Percentiles rank a stretch among this genome's conserved stretches.
phyloP scores from a whole-genome alignment of 2,329 filamentous ascomycete genomes.

The Talaromyces albobiverticillius region DNA sequence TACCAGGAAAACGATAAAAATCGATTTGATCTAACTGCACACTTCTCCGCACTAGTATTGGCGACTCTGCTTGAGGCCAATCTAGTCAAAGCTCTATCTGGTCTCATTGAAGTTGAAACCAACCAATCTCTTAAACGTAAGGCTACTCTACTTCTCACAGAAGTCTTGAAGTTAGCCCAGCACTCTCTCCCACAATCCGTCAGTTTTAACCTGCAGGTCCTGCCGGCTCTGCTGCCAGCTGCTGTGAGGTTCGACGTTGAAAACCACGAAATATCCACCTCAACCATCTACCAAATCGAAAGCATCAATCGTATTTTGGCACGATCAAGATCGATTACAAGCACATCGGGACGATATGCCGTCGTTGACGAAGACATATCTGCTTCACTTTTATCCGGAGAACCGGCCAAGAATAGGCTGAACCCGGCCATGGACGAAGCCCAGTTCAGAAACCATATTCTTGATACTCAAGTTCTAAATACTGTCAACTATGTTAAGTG shows the following conservation, averaged over 20 bases:
- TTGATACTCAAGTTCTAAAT: conserved; percentile 77
- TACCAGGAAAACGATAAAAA: conserved; percentile 67
- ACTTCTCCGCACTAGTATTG: conserved; percentile 86
- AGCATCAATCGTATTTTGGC: conserved; percentile 93
- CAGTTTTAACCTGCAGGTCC: conserved; percentile 80
- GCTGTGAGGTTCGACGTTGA: conserved; percentile 71
- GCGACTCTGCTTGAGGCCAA: conserved; percentile 82
- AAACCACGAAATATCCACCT: conserved; percentile 74
- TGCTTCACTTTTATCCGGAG: conserved; percentile 36
- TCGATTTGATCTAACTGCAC: conserved; percentile 73
- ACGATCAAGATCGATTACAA: conserved; percentile 60
- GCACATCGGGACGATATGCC: conserved; percentile 38
- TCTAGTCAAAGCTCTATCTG: conserved; percentile 57
- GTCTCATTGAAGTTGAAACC: conserved; percentile 48
- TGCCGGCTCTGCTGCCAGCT: conserved; percentile 78
- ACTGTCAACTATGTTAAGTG: conserved; percentile 92
- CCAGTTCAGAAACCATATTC: conserved; percentile 59
- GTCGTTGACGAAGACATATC: conserved; percentile 46
- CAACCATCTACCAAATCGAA: conserved; percentile 96
- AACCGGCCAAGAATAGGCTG: conserved; percentile 53
- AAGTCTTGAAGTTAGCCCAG: conserved; percentile 85
- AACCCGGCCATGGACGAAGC: conserved; percentile 63
- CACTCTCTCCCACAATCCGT: conserved; percentile 77
- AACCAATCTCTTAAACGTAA: conserved; percentile 70
- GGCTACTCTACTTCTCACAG: conserved; percentile 83